Evolutionary conservation across 805 yeast species (phyloP).

Genomic region (Vanderwaltozyma verrucispora): DNA sequence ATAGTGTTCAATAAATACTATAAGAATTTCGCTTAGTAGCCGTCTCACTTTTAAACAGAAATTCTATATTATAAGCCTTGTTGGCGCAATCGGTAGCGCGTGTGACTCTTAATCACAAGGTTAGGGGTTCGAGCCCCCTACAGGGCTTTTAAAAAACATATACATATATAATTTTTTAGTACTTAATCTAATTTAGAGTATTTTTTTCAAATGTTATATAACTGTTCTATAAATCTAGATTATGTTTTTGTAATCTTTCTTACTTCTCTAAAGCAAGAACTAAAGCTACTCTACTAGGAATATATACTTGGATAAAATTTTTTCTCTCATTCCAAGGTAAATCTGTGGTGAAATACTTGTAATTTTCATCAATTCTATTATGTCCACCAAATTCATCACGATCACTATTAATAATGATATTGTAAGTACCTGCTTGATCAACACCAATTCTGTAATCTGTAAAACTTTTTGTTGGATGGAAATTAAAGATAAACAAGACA

Average conservation of each 20-base stretch:
- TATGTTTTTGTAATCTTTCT: no score
- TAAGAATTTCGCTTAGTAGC: no score
- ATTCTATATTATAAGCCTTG: no score
- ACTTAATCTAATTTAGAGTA: not conserved
- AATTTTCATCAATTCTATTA: conserved; percentile 46
- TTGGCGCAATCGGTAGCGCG: conserved; percentile 3
- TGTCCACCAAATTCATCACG: conserved; percentile 71
- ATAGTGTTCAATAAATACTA: no score
- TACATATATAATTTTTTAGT: not conserved
- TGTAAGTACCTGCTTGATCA: conserved; percentile 66
- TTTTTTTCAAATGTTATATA: no score
- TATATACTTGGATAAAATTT: conserved; percentile 65
- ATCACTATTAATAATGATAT: conserved; percentile 68
- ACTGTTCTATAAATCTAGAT: no score
- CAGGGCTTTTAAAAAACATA: no score
- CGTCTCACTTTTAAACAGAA: no score
- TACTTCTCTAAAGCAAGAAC: conserved; percentile 42
- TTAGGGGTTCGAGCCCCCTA: conserved; percentile 1
- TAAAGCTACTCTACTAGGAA: conserved; percentile 69
- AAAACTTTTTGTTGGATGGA: conserved; percentile 76
- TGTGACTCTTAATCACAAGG: conserved; percentile 2
- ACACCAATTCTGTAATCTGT: conserved; percentile 89
- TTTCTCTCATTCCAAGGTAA: conserved; percentile 71
- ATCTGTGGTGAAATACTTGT: conserved; percentile 59
- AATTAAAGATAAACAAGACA: conserved; percentile 75